Evolutionary conservation across 257 asterid species (phyloP).

Genomic region (Solanum ahanhuiri): DNA sequence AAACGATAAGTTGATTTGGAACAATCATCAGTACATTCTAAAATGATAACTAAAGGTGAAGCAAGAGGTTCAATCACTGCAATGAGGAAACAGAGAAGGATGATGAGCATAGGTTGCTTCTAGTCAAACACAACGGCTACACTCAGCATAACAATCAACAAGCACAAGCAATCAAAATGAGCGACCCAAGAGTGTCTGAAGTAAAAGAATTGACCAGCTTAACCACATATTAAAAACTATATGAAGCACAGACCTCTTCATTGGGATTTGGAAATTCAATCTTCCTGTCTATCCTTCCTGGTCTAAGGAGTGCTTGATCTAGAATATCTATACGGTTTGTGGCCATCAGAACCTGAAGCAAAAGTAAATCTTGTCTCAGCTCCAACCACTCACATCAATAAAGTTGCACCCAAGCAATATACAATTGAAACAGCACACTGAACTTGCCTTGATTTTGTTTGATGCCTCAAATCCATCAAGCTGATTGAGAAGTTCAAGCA

Average conservation of each 20-base stretch:
- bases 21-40: background rate
- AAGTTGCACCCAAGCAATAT: background rate
- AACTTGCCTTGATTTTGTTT: slow-evolving; percentile 66
- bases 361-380: background rate
- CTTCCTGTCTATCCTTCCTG: slow-evolving; percentile 88
- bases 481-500: slow-evolving; percentile 92
- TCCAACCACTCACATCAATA: background rate
- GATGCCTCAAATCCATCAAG: slow-evolving; percentile 98
- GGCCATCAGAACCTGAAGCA: slow-evolving; percentile 76
- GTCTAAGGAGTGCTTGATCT: slow-evolving; percentile 90
- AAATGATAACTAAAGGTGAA: background rate
- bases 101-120: background rate
- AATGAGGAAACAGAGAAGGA: background rate
- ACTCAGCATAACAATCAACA: background rate
- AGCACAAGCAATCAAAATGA: background rate
- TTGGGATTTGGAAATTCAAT: slow-evolving; percentile 94
- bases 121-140: background rate
- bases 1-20: background rate
- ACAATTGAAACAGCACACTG: background rate
- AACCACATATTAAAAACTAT: background rate
- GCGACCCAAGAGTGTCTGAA: background rate
- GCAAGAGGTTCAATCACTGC: background rate
- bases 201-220: background rate
- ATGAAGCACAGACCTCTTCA: slow-evolving; percentile 43
- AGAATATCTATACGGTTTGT: slow-evolving; percentile 85